Conservation (phyloP, 441 rosid species). For the Corymbia calophylla region DNA sequence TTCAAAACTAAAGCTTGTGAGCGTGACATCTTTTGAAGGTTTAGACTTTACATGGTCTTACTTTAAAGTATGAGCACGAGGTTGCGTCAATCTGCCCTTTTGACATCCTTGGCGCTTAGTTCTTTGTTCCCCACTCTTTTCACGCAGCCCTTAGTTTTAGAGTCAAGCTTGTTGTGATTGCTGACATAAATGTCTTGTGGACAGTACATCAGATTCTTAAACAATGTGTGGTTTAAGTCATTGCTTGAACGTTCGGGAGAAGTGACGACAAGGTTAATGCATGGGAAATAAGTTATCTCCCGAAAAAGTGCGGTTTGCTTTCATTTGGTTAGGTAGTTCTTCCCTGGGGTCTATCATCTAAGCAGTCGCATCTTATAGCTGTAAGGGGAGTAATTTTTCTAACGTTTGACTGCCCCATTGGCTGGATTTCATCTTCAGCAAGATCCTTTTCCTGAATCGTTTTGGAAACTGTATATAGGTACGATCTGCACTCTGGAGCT, state of each 20-base stretch:
- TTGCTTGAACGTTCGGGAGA: neutral
- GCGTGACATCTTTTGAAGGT: neutral
- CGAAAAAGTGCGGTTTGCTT: neutral
- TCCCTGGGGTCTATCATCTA: neutral
- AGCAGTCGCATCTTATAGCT: neutral
- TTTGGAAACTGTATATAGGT: slow-evolving; percentile 24
- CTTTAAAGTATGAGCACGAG: neutral
- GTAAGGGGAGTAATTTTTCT: neutral
- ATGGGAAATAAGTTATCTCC: neutral
- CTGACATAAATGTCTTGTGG: neutral
- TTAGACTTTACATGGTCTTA: neutral
- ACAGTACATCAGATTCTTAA: neutral
- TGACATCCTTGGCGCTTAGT: neutral
- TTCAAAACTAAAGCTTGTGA: neutral
- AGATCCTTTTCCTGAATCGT: neutral
- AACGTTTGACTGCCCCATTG: neutral
- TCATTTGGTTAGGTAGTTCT: neutral
- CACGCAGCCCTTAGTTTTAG: neutral
- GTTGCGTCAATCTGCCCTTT: neutral
- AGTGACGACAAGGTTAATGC: neutral
- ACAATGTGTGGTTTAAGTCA: neutral
- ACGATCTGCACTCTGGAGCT: slow-evolving; percentile 47
- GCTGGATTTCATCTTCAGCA: neutral
- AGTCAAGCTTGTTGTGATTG: neutral
- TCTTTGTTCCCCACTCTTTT: neutral